Evolutionary conservation across 768 basidiomycete genomes (phyloP), one percentile per base, ranked within the genome.

Genomic region (Thelephora ganbajun): DNA sequence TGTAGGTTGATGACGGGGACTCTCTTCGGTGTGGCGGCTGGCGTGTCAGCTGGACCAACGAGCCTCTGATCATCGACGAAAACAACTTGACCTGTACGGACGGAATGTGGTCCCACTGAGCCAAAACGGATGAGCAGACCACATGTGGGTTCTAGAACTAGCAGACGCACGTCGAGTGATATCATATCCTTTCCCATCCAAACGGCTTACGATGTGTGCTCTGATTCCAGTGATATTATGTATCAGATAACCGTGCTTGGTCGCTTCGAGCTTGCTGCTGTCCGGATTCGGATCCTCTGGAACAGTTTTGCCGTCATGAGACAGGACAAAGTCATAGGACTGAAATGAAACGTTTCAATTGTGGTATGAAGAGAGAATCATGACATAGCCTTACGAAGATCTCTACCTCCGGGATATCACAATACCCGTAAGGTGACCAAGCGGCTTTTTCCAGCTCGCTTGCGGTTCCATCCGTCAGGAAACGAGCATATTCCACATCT

Each of bases 171-270:
- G 66, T 67, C 79, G 87, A 33, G 83, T 73, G 46, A 97, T 72
- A 55, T 94, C 87, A 55, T 90, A 94, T 6, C 91, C 91, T 54
- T 71, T 80, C 11, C 82, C 81, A 55, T 93, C 91, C 46, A 91
- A 60, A 22, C 89, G 72, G 57, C 76, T 82, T 19, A 87, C 79
- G 16, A 93, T 80, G 51, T 79, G 80, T 1, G 80, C 73, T 34
- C 86, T 75, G 43, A 96, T 72, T 5, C 90, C 91, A 2, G 81
- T 74, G 7, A 90, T 68, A 57, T 91, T 83, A 45, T 80, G 72
- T 26, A 94, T 63, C 41, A 90, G 63, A 57, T 77, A 88, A 1
- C 92, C 92, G 58, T 81, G 76, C 3, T 69, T 53, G 22, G 80
- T 71, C 23, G 71, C 61, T 12, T 67, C 68, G 11, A 93, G 62